phyloP scores from a whole-genome alignment of 2,329 filamentous ascomycete genomes.

The Colletotrichum salicis region DNA sequence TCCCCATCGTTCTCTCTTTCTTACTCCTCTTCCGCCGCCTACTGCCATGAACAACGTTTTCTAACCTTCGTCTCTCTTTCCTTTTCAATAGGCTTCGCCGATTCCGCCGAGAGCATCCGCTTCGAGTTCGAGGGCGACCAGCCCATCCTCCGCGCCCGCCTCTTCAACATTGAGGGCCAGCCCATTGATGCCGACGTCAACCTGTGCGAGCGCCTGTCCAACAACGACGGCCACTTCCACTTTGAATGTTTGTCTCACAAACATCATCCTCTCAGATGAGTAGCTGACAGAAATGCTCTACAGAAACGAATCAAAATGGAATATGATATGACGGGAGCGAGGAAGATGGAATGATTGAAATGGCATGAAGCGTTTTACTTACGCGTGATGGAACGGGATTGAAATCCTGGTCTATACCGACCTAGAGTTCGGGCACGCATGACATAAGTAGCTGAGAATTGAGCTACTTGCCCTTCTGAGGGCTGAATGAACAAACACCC shows the following conservation, averaged over 20 bases:
- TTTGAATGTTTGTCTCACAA: conserved; percentile 38
- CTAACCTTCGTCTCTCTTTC: background rate
- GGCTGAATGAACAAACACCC: background rate
- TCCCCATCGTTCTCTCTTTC: no score
- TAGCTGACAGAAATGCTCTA: background rate
- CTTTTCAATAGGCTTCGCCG: conserved; percentile 51
- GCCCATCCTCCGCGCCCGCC: conserved; percentile 63
- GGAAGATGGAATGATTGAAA: background rate
- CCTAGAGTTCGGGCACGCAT: background rate
- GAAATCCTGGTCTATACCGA: background rate
- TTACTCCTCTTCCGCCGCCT: no score
- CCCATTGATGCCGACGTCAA: conserved; percentile 59
- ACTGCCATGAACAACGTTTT: no score
- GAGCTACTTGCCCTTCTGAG: background rate
- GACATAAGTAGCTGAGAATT: background rate
- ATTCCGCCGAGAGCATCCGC: conserved; percentile 56
- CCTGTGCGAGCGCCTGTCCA: conserved; percentile 64
- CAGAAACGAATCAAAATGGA: background rate
- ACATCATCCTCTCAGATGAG: background rate
- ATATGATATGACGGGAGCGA: background rate
- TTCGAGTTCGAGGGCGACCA: conserved; percentile 63
- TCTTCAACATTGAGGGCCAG: conserved; percentile 57
- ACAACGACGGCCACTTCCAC: conserved; percentile 59
- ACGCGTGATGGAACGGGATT: background rate
- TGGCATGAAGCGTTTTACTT: background rate